Evolutionary conservation across 495 filamentous ascomycete species (phyloP), one percentile per base, ranked within the genome.

Genomic region (Acidomyces sp.): DNA sequence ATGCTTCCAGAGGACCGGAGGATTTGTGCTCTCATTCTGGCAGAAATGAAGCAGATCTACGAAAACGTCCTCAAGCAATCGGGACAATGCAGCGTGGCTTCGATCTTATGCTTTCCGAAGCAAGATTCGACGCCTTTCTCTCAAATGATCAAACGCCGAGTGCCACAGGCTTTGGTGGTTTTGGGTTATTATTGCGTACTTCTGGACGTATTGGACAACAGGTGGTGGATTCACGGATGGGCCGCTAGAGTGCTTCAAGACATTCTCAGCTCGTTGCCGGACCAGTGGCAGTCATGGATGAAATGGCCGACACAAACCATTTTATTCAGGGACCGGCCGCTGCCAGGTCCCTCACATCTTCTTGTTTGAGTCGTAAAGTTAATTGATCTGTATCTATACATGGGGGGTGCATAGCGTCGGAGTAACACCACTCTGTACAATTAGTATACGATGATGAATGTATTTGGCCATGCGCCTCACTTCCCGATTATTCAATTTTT

Each of bases 151-250:
- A 48, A 43, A 39, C 30, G 38, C 20, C 38, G 43, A 12, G 38
- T 39, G 10, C 44, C 47, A 17, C 47, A 50, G 25, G 48, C 43
- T 7, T 34, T 52, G 17, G 37, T 47, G 3, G 31, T 47, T 7
- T 20, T 52, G 31, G 48, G 43, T 13, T 52, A 52, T 22, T 48
- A 52, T 35, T 42, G 38, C 23, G 44, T 46, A n/a, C 20, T 52
- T 17, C 25, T 47, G 13, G 39, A 46, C 23, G 27, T 44, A 3
- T 29, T 48, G 22, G 44, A 48, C 25, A 10, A 7, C 12, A 25
- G 44, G 19, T 46, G 48, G 43, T 47, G 43, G 43, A 43, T 48
- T 9, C 27, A 35, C 10, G 44, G 47, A 2, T 50, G 47, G 47
- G 24, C 47, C 16, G 20, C 17, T 13, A 21, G 47, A 21, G 41